Base-by-base conservation (phyloP, 2,329 filamentous ascomycete genomes). In the Cladophialophora psammophila region DNA sequence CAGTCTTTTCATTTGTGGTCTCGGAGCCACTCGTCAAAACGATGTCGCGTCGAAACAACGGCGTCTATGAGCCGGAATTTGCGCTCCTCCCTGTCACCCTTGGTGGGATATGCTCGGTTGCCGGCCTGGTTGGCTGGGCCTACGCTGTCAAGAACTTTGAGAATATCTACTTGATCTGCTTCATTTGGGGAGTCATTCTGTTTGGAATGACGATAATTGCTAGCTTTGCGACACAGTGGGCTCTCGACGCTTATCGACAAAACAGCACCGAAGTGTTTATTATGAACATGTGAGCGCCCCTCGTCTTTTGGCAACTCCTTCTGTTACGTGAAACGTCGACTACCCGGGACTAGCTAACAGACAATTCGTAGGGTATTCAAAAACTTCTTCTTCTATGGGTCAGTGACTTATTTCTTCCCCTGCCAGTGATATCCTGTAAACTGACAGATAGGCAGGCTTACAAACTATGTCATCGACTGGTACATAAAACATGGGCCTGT, bases 11-110 rank as follows among this genome's bases (percentile, higher is more conserved):
- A 74, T n/a, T 76, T 74, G 10, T 72, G 2, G 55, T 76, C 12
- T 74, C 74, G 1, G 77, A 79, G 63, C 68, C 67, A 20, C 53
- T 79, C 12, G 71, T 74, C 2, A 73, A 81, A n/a, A 73, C 65
- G 54, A 72, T 83, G 3, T 79, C 81, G 0, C 76, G 78, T 4
- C 76, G 79, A 31, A 82, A 81, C 71, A 73, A 77, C 20, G 80
- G 81, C 26, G 74, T 79, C 66, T 70, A 76, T 65, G 75, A 79
- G 59, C 79, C 80, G 1, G 80, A 82, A 71, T 79, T 80, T 72
- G 74, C 77, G 53, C 69, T 80, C n/a, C 32, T 70, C 32, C 63
- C 66, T 20, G n/a, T 69, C 35, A 50, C 13, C 32, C 31, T 64
- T 4, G 66, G 63, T 10, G 36, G 54, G 5, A 38, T 62, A 18